Conservation (phyloP, 768 basidiomycete genomes). For the Mycena latifolia region DNA sequence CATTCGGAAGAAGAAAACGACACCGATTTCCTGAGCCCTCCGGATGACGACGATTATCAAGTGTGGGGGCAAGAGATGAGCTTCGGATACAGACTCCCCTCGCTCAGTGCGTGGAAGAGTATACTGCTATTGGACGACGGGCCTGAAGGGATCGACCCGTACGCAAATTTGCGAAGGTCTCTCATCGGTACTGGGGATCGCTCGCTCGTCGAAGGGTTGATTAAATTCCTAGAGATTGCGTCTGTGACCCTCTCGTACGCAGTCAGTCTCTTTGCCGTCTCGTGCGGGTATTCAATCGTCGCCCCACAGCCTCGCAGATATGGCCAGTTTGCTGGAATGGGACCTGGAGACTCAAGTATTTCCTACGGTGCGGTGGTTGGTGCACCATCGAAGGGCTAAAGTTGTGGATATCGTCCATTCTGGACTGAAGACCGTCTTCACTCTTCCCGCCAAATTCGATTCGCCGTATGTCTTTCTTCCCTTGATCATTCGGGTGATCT, state of each 20-base stretch:
- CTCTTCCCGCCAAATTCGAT: constrained; percentile 75
- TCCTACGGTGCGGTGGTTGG: constrained; percentile 92
- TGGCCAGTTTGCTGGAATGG: constrained; percentile 86
- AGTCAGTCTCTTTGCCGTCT: not conserved
- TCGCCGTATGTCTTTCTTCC: constrained; percentile 61
- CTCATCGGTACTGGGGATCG: constrained; percentile 75
- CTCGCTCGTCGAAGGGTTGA: constrained; percentile 75
- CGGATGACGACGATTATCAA: constrained; percentile 63
- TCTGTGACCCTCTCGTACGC: constrained; percentile 84
- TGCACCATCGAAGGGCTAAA: constrained; percentile 91
- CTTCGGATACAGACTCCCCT: constrained; percentile 79
- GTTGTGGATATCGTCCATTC: constrained; percentile 88
- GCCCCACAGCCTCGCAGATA: constrained; percentile 73
- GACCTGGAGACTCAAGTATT: constrained; percentile 86
- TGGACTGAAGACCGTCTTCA: constrained; percentile 85
- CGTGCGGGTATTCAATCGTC: constrained; percentile 9
- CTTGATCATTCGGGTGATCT: constrained; percentile 8
- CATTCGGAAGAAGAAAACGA: constrained; percentile 74
- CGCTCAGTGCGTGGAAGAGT: constrained; percentile 93
- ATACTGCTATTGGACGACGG: constrained; percentile 77
- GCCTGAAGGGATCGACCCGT: constrained; percentile 67
- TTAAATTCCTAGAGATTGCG: constrained; percentile 81
- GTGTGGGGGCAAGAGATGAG: constrained; percentile 78
- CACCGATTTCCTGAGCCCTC: constrained; percentile 60
- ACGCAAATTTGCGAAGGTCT: constrained; percentile 68